Evolutionary conservation across 805 yeast genomes (phyloP).

Genomic region (Sugiyamaella qingdaonensis): DNA sequence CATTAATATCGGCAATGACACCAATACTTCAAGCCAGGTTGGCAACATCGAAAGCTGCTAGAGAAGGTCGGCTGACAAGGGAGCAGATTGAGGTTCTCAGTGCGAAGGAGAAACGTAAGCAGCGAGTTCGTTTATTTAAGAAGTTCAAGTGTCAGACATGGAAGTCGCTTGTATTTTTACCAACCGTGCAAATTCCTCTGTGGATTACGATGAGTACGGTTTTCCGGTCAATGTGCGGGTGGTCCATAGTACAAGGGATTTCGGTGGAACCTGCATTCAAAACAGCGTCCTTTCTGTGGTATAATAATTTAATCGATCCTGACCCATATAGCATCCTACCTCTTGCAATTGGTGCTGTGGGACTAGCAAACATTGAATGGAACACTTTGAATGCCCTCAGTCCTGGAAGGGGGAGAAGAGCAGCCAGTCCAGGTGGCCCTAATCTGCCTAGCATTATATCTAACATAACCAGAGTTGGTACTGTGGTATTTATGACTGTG

Average conservation of each 20-base stretch:
- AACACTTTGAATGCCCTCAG: conserved; percentile 52
- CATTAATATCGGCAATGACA: conserved; percentile 66
- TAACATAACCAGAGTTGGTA: conserved; percentile 67
- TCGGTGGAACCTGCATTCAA: conserved; percentile 32
- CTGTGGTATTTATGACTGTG: conserved; percentile 76
- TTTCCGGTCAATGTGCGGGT: conserved; percentile 69
- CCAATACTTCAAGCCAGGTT: conserved; percentile 63
- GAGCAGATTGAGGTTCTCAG: conserved; percentile 75
- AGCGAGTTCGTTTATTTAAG: conserved; percentile 69
- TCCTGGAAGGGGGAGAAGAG: conserved; percentile 10
- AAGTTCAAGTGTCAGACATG: conserved; percentile 68
- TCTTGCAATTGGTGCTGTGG: conserved; percentile 59
- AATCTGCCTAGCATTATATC: conserved; percentile 40
- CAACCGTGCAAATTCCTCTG: conserved; percentile 78
- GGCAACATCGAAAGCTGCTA: conserved; percentile 37
- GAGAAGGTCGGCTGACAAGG: conserved; percentile 46
- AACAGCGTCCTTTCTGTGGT: conserved; percentile 59
- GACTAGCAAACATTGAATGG: conserved; percentile 80
- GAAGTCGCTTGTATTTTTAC: conserved; percentile 66
- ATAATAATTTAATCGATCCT: conserved; percentile 51
- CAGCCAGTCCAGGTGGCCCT: conserved; percentile 30
- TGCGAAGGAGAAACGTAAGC: conserved; percentile 68
- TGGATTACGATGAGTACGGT: conserved; percentile 80
- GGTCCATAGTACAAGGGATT: conserved; percentile 29
- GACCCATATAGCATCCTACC: conserved; percentile 69